These are phyloP conservation scores for Phytophthora europaea DNA, from an alignment of 352 stramenopile genomes.

Conservation along the genomic window DNA sequence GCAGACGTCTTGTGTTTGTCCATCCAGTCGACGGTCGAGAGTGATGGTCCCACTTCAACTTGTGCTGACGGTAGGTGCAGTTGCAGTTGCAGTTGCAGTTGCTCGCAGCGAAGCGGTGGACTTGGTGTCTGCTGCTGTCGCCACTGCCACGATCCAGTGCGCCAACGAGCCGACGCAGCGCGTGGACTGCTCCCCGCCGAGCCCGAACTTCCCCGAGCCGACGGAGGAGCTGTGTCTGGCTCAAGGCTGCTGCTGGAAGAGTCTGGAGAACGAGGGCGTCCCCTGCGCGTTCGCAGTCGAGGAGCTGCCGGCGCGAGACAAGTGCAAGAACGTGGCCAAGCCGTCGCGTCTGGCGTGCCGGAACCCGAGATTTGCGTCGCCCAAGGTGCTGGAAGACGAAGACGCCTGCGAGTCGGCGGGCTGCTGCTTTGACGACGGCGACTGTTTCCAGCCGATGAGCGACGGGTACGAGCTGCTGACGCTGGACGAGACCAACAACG, in stretches of 20 bases:
- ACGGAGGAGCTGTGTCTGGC: slow-evolving; percentile 85
- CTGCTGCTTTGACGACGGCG: slow-evolving; percentile 79
- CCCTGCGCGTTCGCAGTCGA: slow-evolving; percentile 71
- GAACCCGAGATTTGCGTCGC: slow-evolving; percentile 70
- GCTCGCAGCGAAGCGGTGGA: slow-evolving; percentile 14
- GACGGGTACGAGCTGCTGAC: slow-evolving; percentile 78
- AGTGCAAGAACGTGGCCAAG: slow-evolving; percentile 51
- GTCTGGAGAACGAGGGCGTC: slow-evolving; percentile 60
- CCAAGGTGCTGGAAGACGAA: slow-evolving; percentile 34
- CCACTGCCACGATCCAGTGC: slow-evolving; percentile 32
- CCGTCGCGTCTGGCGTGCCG: slow-evolving; percentile 73
- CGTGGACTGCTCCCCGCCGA: slow-evolving; percentile 80
- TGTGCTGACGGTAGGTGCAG: slow-evolving; percentile 19
- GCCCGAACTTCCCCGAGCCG: slow-evolving; percentile 66
- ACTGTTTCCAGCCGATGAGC: slow-evolving; percentile 78
- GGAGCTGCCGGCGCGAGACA: slow-evolving; percentile 12
- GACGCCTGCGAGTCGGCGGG: slow-evolving; percentile 57
- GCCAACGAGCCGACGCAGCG: slow-evolving; percentile 41
- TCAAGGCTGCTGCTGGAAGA: slow-evolving; percentile 88
- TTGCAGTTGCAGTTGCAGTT: not conserved
- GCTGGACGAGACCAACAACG: slow-evolving; percentile 57
- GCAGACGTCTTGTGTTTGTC: not conserved
- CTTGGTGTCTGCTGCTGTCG: slow-evolving; percentile 15
- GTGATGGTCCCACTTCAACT: slow-evolving; percentile 37
- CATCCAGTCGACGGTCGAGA: slow-evolving; percentile 14